Base-by-base conservation (phyloP, 2,329 filamentous ascomycete species). In the Phaeosphaeria sp. region DNA sequence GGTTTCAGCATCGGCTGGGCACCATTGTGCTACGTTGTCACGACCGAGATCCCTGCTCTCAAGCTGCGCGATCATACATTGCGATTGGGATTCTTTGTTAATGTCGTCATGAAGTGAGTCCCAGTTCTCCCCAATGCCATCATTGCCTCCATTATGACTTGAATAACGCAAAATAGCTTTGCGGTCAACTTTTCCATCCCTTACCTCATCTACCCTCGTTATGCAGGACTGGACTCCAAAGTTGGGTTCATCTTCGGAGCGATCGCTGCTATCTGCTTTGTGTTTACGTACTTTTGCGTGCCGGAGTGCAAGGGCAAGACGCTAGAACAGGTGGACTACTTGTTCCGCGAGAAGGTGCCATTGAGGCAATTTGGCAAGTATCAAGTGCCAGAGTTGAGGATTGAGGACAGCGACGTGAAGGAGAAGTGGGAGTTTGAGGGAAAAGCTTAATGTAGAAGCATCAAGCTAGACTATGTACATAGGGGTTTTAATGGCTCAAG, bases 1-100 rank as follows among this genome's bases (percentile, higher is more conserved):
- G 52, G 52, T 21, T 54, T 54, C 44, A 42, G 30, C 24, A 54
- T 54, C 42, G 52, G 52, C 42, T 54, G 52, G 52, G 52, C 52
- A 8, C 52, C 52, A 6, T 20, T 49, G 9, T 42, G 30, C 22
- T 54, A 54, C 33, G 52, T 54, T 13, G 52, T 54, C 8, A 54
- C 52, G 11, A 54, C 52, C 3, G 52, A 54, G 36, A 27, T 54
- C 25, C 52, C 44, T 15, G 44, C 52, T 3, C 45, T 54, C 30
- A 54, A 49, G 30, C 45, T 54, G 9, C 30, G 52, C 6, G 52
- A 54, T 45, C 24, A 54, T 27, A 54, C 52, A 9, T 18, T 54
- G 22, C 52, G 52, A 13, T n/a, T 49, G 24, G 52, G 52, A 15
- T 54, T 54, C 45, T 54, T 54, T 18, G 33, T 54, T 13, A 54